Base-by-base conservation (phyloP, 176 grass and related monocot species). In the Elymus sibiricus region DNA sequence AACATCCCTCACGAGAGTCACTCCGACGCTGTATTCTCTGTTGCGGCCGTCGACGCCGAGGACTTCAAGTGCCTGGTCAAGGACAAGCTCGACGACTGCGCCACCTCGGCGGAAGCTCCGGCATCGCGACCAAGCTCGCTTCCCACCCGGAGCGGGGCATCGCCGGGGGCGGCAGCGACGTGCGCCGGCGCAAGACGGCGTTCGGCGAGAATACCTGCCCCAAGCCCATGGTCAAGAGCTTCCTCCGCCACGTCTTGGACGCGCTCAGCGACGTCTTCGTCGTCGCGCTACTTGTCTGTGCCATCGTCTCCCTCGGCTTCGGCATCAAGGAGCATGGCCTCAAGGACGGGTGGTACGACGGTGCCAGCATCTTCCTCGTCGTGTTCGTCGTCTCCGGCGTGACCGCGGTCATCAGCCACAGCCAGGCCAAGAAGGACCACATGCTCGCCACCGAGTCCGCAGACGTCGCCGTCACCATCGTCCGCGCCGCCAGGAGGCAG, bases 281-380 rank as follows among this genome's bases (percentile, higher is more conserved):
- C 15, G 2, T 97, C 17, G 73, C 90, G 21, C 92, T 97, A 5
- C 47, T 88, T 11, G 86, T 53, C 35, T 90, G 92, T 17, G 92
- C 92, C 1, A 90, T 19, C 15, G 75, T 97, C 28, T 97, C 92
- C 21, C 94, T 97, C 0, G 94, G 68, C 47, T 94, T 94, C 61
- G 92, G 90, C 19, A 89, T 92, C 66, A 94, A 92, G 70, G n/a
- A n/a, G n/a, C n/a, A n/a, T n/a, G n/a, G n/a, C n/a, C n/a, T n/a
- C n/a, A n/a, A n/a, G n/a, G n/a, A 90, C 26, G 94, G 92, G 9
- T 97, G 92, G 92, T 94, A 92, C 38, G 92, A 94, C 16, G 92
- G 90, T 21, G 90, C 86, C 15, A 94, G 92, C 77, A 97, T 97
- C 66, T 92, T 97, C 77, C 82, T 97, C 13, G 90, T 92, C 0